Base-by-base conservation (phyloP, 345 rosid species). In the Dovyalis caffra region DNA sequence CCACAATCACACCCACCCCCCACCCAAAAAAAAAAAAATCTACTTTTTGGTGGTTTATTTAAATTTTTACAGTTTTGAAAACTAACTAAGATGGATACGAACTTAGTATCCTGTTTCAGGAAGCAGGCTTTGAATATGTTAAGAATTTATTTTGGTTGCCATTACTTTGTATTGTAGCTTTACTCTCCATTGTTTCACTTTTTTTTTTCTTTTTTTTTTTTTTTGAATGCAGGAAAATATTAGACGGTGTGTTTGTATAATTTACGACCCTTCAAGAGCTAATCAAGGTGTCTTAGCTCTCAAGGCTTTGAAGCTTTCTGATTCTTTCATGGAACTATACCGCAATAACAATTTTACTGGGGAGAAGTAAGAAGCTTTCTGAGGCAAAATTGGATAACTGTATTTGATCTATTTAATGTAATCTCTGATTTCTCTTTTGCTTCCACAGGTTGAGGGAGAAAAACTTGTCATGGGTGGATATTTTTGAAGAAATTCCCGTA, bases 401-500 rank as follows among this genome's bases (percentile, higher is more conserved):
- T 26, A 64, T 62, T 10, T 75, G 38, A 63, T 72, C 68, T 71
- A 15, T 67, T 72, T 68, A 38, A 35, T 68, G 37, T 8, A 14
- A 32, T 64, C 53, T 76, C 25, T 74, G 35, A 49, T 45, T 5
- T 58, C 29, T 64, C 34, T 8, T 66, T 64, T 64, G 62, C 38
- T 72, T 26, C 66, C 43, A 23, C 75, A 96, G 99, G 88, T 85
- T 96, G 92, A 93, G 99, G 82, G 99, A 96, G 91, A 93, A 88
- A 79, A 93, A 92, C 80, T 88, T 96, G 85, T 90, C 99, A 33
- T 96, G 99, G 99, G 94, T 91, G 87, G 98, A 93, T 85, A 93
- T 96, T 70, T 96, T 96, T 77, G 99, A 96, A 80, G 99, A 96
- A 80, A 96, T 96, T 68, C 99, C 99, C 18, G 99, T 96, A 91